Conservation (phyloP, 768 basidiomycete species). For the Mycena rosella region DNA sequence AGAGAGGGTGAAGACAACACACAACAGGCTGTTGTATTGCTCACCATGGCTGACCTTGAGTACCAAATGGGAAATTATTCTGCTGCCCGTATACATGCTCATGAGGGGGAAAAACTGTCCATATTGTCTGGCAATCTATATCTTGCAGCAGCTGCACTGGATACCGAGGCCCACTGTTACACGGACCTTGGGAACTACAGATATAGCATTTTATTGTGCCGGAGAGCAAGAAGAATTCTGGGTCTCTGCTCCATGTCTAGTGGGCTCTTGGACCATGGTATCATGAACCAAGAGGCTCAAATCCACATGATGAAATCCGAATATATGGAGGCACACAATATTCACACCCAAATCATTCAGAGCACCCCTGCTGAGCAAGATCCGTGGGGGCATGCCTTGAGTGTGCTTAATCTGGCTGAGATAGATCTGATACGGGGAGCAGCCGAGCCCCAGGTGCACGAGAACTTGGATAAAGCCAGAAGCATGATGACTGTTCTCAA, state of each 20-base stretch:
- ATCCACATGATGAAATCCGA: neutral
- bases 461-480: neutral
- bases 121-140: neutral
- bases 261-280: neutral
- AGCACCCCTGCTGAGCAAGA: neutral
- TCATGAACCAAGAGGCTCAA: neutral
- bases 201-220: neutral
- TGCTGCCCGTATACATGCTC: neutral
- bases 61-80: neutral
- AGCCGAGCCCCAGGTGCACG: neutral
- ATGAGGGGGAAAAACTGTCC: neutral
- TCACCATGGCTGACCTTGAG: neutral
- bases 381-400: neutral
- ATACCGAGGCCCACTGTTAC: neutral
- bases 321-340: neutral
- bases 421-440: neutral
- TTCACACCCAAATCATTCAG: neutral
- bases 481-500: neutral
- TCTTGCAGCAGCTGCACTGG: neutral
- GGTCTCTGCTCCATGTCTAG: neutral
- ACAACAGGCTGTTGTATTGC: neutral
- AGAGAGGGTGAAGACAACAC: neutral
- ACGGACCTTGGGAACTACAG: neutral
- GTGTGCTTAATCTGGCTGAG: neutral
- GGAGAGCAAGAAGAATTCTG: neutral